Percentiles rank a stretch among this genome's conserved stretches.
phyloP scores from a whole-genome alignment of 371 early-diverging fungal species.

The Lichtheimia hyalospora region DNA sequence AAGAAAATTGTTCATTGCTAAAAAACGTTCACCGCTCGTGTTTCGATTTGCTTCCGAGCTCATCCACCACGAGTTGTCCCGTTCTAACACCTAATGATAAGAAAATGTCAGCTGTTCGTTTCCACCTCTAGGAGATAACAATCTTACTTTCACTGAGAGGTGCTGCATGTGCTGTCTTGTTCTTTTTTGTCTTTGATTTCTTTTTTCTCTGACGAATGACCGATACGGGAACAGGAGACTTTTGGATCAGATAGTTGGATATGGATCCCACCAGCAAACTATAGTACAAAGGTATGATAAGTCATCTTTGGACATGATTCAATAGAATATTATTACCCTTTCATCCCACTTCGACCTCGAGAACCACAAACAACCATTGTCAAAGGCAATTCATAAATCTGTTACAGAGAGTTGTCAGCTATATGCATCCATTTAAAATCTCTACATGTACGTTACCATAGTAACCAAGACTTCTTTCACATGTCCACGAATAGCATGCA shows the following conservation, averaged over 20 bases:
- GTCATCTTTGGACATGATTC: neutral
- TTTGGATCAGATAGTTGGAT: conserved; percentile 59
- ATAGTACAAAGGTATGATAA: neutral
- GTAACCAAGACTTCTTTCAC: conserved; percentile 49
- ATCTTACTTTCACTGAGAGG: conserved; percentile 45
- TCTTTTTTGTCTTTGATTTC: conserved; percentile 18
- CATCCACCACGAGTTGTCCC: conserved; percentile 42
- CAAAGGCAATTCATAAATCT: conserved; percentile 49
- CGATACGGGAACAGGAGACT: conserved; percentile 60
- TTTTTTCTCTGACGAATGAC: conserved; percentile 56
- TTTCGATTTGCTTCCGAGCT: conserved; percentile 14
- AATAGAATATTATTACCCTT: conserved; percentile 37
- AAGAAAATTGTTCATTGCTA: too few relatives aligned
- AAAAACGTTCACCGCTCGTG: too few relatives aligned
- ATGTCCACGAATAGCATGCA: conserved; percentile 48
- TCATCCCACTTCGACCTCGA: conserved; percentile 55
- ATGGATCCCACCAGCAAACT: conserved; percentile 56
- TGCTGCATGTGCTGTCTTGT: conserved; percentile 16
- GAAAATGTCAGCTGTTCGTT: neutral
- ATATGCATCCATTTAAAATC: neutral
- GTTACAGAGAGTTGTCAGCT: neutral
- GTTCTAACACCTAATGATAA: conserved; percentile 28
- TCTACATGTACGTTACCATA: conserved; percentile 23
- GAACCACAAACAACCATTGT: conserved; percentile 64
- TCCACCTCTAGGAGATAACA: neutral